Base-by-base conservation (phyloP, 177 flowering plant genomes). In the Telopea speciosissima region DNA sequence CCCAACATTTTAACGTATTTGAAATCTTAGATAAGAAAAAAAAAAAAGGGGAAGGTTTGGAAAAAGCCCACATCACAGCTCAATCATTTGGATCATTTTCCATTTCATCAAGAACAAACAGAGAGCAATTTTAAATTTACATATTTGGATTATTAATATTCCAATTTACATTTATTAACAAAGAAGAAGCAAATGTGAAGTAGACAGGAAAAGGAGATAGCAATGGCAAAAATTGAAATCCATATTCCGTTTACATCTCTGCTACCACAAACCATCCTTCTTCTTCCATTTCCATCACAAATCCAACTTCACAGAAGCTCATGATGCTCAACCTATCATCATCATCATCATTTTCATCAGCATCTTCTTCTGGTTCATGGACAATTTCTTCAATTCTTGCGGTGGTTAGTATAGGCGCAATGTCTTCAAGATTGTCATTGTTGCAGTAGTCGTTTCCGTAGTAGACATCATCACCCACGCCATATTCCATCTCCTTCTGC, bases 201-300 rank as follows among this genome's bases (percentile, higher is more conserved):
- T n/a, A n/a, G n/a, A n/a, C n/a, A n/a, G n/a, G n/a, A n/a, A n/a
- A n/a, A 28, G 31, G 4, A 28, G 31, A 28, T 28, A 4, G 31
- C 31, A 4, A 28, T 28, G 31, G 31, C 31, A 28, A 28, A 4
- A 28, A 28, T 28, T 28, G 31, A 28, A 28, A 2, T 28, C 31
- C 31, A 28, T 28, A 28, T 28, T 28, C 2, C 31, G 3, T 28
- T 28, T 44, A 72, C 69, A 72, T 11, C 62, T 80, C 83, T 69
- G 60, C 82, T 33, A 88, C 89, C 60, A 88, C 52, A 71, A 84
- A 86, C 92, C 90, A 88, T 65, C 73, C 85, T 59, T 83, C 89
- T 36, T 88, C 90, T 8, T 26, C 86, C 40, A 74, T 80, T 12
- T 79, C 85, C 74, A 74, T 59, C 71, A 76, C 72, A 60, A 79